Percentiles rank a stretch among this genome's conserved stretches.
Conservation (phyloP, 2,329 filamentous ascomycete species). For the Blastomyces gilchristii region DNA sequence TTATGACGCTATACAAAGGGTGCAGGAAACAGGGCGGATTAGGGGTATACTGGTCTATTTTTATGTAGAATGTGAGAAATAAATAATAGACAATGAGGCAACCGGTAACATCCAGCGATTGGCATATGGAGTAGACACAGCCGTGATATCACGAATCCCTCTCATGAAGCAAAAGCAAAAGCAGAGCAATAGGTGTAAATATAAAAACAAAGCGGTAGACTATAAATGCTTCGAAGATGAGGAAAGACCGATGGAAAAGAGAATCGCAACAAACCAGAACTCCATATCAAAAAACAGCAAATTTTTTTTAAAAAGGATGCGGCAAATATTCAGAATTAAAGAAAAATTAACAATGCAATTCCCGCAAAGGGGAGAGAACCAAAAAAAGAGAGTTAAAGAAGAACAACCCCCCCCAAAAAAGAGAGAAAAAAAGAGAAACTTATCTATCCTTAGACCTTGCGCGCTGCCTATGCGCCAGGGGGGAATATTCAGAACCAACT, state of each 20-base stretch:
- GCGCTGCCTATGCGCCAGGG: neutral
- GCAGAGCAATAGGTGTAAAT: neutral
- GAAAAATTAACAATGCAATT: neutral
- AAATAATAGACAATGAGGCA: neutral
- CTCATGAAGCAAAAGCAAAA: neutral
- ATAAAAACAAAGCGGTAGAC: neutral
- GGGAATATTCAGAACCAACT: neutral
- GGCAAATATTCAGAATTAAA: neutral
- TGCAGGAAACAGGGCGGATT: neutral
- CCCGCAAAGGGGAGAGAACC: neutral
- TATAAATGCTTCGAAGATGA: neutral
- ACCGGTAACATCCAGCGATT: neutral
- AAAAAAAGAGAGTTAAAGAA: neutral
- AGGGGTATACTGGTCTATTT: slow-evolving; percentile 5
- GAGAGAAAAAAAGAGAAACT: neutral
- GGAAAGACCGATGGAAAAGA: neutral
- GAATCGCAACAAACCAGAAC: neutral
- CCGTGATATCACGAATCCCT: neutral
- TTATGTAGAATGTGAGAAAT: neutral
- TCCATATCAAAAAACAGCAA: neutral
- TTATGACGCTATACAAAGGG: neutral
- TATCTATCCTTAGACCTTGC: slow-evolving; percentile 1
- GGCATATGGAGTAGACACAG: neutral
- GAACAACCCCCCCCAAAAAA: neutral
- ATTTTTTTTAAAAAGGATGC: neutral